Evolutionary conservation across 257 asterid genomes (phyloP).

Genomic region (Eucommia ulmoides): DNA sequence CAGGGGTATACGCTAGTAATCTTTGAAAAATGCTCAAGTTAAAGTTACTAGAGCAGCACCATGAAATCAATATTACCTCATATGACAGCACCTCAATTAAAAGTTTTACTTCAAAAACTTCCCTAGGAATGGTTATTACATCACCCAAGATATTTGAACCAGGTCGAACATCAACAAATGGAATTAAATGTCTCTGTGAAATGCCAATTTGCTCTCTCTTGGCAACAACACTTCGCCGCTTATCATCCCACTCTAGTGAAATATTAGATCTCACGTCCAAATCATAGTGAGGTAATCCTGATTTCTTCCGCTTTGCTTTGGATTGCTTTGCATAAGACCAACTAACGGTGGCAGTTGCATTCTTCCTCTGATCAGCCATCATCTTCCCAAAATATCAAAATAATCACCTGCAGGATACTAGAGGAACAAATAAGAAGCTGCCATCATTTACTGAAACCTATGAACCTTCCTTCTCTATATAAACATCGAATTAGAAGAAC

Average conservation of each 20-base stretch:
- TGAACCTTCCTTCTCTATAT: too few species aligned
- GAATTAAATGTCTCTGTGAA: conserved; percentile 47
- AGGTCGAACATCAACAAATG: conserved; percentile 37
- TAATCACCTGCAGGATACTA: too few species aligned
- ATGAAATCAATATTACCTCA: conserved; percentile 37
- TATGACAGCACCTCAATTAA: conserved; percentile 50
- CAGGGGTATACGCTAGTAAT: too few species aligned
- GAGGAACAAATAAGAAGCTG: too few species aligned
- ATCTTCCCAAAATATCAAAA: conserved; percentile 31
- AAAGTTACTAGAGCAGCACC: conserved; percentile 3
- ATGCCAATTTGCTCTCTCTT: conserved; percentile 84
- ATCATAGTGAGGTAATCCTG: conserved; percentile 25
- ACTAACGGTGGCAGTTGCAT: conserved; percentile 41
- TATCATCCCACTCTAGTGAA: conserved; percentile 76
- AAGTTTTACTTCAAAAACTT: conserved; percentile 52
- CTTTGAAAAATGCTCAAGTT: neutral
- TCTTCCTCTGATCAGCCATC: conserved; percentile 74
- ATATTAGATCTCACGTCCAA: conserved; percentile 45
- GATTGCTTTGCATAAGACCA: conserved; percentile 41
- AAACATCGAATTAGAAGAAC: too few species aligned
- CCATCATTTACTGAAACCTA: too few species aligned
- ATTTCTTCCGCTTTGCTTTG: conserved; percentile 46
- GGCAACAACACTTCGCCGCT: conserved; percentile 62
- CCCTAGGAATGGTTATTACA: conserved; percentile 58
- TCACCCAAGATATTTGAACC: conserved; percentile 51